A percentile compares a stretch with the other conserved stretches of the same genome.
These are phyloP conservation scores for Claviceps cyperi DNA, from an alignment of 2,329 filamentous ascomycete species.

Conservation along the genomic window DNA sequence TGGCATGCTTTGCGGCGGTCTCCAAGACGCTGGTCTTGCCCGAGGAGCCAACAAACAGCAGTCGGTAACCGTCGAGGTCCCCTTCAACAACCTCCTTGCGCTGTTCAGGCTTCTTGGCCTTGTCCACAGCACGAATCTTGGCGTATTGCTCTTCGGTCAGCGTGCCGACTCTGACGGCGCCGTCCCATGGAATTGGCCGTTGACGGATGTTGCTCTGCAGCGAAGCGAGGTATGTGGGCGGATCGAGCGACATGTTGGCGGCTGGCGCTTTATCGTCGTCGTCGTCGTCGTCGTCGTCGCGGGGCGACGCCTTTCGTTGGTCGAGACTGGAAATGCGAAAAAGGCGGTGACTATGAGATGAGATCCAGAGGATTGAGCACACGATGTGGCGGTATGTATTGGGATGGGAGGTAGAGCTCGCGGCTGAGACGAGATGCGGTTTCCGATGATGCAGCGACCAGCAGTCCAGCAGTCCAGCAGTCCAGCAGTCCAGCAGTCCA, in stretches of 20 bases:
- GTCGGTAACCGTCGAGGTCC: conserved; percentile 66
- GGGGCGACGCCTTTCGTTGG: conserved; percentile 7
- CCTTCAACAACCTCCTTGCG: conserved; percentile 67
- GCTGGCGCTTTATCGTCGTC: conserved; percentile 6
- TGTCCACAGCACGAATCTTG: conserved; percentile 94
- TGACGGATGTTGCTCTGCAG: conserved; percentile 95
- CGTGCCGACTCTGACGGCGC: conserved; percentile 81
- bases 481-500: conserved; percentile 2
- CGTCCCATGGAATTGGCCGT: conserved; percentile 94
- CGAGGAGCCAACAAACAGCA: conserved; percentile 63
- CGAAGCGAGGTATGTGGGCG: conserved; percentile 70
- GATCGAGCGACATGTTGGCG: conserved; percentile 69
- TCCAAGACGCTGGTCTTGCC: conserved; percentile 64
- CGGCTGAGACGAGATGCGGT: conserved; percentile 4
- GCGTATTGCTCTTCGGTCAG: conserved; percentile 88
- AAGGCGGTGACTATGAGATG: background rate
- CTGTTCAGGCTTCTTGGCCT: conserved; percentile 75
- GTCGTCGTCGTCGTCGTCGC: conserved; percentile 12
- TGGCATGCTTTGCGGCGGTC: conserved; percentile 67
- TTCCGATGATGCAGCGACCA: conserved; percentile 6
- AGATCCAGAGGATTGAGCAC: background rate
- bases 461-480: background rate
- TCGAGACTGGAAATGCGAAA: background rate
- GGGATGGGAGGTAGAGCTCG: conserved; percentile 2
- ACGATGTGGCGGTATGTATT: background rate